Conservation (phyloP, 768 basidiomycete species). For the Mycena capillaripes region DNA sequence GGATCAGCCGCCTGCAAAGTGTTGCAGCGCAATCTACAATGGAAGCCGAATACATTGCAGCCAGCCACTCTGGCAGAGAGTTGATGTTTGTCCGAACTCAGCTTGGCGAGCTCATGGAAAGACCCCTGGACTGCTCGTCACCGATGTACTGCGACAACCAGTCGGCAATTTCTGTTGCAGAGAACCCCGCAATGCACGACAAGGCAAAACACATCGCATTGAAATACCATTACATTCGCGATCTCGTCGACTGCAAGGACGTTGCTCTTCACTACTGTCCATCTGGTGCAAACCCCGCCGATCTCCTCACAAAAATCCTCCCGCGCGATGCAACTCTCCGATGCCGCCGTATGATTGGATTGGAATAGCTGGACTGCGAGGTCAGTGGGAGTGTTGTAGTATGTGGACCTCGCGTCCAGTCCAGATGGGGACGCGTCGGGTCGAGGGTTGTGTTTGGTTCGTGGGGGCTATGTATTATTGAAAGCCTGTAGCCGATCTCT, state of each 20-base stretch:
- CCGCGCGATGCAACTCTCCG: too few relatives aligned
- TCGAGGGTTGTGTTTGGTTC: too few relatives aligned
- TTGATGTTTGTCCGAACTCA: not conserved
- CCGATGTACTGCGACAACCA: constrained; percentile 15
- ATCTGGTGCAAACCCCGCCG: not conserved
- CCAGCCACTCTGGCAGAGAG: too few relatives aligned
- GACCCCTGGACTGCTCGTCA: not conserved
- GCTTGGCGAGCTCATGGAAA: not conserved
- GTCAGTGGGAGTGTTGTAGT: too few relatives aligned
- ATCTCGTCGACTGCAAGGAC: not conserved
- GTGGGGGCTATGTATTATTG: too few relatives aligned
- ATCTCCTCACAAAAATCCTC: not conserved
- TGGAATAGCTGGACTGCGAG: too few relatives aligned
- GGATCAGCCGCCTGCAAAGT: constrained; percentile 1
- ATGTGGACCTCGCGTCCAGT: too few relatives aligned
- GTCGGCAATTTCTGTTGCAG: not conserved
- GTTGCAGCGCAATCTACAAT: not conserved
- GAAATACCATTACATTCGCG: constrained; percentile 6
- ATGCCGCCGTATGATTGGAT: too few relatives aligned
- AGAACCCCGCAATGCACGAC: constrained; percentile 5
- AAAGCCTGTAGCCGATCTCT: too few relatives aligned
- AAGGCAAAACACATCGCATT: constrained; percentile 10
- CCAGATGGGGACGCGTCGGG: too few relatives aligned
- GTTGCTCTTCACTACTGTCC: not conserved
- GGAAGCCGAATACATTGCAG: constrained; percentile 8